Percentiles rank a stretch among this genome's conserved stretches.
Evolutionary conservation across 2,329 filamentous ascomycete genomes (phyloP).

Genomic region (Fusarium floridanum): DNA sequence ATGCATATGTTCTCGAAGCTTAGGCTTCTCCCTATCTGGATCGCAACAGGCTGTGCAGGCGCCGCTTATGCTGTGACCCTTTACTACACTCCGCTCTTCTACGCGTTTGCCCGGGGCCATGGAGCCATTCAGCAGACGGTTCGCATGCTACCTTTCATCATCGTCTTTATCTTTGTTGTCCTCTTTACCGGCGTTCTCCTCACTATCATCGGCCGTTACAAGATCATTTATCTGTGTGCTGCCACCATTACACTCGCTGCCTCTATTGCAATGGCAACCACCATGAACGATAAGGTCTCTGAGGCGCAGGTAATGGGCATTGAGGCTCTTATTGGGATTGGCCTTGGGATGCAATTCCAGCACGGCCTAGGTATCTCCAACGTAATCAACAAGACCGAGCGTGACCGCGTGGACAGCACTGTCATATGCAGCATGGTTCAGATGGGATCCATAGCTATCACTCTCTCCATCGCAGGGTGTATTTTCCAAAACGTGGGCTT

Average conservation of each 20-base stretch:
- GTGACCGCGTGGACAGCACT: slow-evolving; percentile 46
- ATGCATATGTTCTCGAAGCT: neutral
- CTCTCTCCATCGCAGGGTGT: slow-evolving; percentile 11
- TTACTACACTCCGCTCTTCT: slow-evolving; percentile 9
- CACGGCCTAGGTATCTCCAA: slow-evolving; percentile 47
- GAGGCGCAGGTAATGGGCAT: slow-evolving; percentile 2
- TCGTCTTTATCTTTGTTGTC: neutral
- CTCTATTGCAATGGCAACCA: neutral
- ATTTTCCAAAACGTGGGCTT: neutral
- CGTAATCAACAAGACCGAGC: slow-evolving; percentile 44
- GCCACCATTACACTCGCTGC: neutral
- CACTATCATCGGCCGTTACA: neutral
- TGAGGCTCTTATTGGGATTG: neutral
- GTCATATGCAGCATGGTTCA: slow-evolving; percentile 52
- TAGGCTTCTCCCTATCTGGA: neutral
- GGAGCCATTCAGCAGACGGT: neutral
- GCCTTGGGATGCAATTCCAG: slow-evolving; percentile 5
- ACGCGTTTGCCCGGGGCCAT: neutral
- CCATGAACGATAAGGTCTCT: neutral
- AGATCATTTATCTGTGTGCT: neutral
- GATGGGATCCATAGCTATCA: slow-evolving; percentile 40
- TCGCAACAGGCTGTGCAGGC: neutral
- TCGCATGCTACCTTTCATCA: neutral
- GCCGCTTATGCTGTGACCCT: neutral
- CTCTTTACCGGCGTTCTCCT: neutral